Evolutionary conservation across 495 filamentous ascomycete genomes (phyloP), one percentile per base, ranked within the genome.

Genomic region (Pyrenula aspistea): DNA sequence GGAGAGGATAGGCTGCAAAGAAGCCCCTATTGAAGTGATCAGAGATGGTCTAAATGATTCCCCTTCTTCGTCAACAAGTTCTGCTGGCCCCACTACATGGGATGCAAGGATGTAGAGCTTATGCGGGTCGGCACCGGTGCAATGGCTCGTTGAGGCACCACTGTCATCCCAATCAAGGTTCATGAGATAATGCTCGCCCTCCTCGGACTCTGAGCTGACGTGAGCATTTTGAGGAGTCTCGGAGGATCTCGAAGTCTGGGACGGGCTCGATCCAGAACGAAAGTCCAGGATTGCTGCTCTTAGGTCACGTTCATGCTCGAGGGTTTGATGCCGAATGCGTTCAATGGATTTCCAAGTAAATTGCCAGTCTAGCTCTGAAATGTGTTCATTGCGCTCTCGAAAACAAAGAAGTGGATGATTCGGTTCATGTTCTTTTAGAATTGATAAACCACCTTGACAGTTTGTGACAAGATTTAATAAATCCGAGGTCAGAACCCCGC

Each of bases 261-360:
- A 23, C 0, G 52, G 24, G 25, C 63, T 62, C 0, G 58, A 57
- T n/a, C 54, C 36, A n/a, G 71, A 68, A 51, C 75, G 72, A 55
- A 56, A 59, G 57, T 61, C 68, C 25, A 69, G 59, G 11, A 77
- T 73, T 53, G 73, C 74, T 22, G 60, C 57, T 22, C 74, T 73
- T 22, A 77, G 68, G 23, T 72, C 70, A 4, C 63, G 61, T 65
- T 88, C 84, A 62, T 91, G 91, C 22, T 75, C 65, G 49, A 77
- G 70, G 1, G 85, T 86, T 55, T 79, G 82, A 10, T 61, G 64
- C 56, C 86, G 80, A 42, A 88, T 72, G 49, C 65, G 59, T 54
- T 86, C 80, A 19, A 95, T 83, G 55, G 85, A 80, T 51, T 77
- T 68, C 90, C 91, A 95, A 1, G 82, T 80, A 55, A 86, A 91